Percentiles rank a stretch among this genome's conserved stretches.
Conservation (phyloP, 1,284 basidiomycete species). For the Marasmius sp. region DNA sequence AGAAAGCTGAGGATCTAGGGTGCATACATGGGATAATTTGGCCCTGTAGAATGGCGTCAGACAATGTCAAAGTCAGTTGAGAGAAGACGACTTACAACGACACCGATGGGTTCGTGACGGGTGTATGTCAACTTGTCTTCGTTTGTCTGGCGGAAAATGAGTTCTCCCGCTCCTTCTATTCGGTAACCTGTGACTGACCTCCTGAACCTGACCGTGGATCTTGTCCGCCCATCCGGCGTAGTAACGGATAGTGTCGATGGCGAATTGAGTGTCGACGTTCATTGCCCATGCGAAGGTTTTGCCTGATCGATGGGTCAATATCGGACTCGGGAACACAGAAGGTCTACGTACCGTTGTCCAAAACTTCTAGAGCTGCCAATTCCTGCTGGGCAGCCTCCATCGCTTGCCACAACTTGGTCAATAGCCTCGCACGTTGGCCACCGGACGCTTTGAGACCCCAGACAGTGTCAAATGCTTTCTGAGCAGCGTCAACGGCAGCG, state of each 20-base stretch:
- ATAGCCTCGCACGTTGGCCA: constrained; percentile 56
- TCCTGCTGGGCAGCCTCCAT: constrained; percentile 71
- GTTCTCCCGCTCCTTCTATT: constrained; percentile 57
- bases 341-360: constrained; percentile 52
- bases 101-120: constrained; percentile 88
- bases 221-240: constrained; percentile 61
- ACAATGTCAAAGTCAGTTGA: background rate
- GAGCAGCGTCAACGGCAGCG: constrained; percentile 68
- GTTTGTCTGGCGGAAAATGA: constrained; percentile 61
- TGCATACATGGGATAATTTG: constrained; percentile 63
- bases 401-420: constrained; percentile 71
- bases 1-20: background rate
- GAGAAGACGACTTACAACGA: constrained; percentile 40
- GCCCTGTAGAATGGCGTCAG: constrained; percentile 25
- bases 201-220: constrained; percentile 62
- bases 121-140: constrained; percentile 71
- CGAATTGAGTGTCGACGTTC: constrained; percentile 48
- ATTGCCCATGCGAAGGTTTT: constrained; percentile 56
- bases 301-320: constrained; percentile 23
- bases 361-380: constrained; percentile 69
- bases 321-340: background rate
- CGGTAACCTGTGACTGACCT: constrained; percentile 32
- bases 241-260: constrained; percentile 48
- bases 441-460: constrained; percentile 70
- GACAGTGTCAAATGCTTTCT: constrained; percentile 60